These are phyloP conservation scores for Malus hybrid DNA, from an alignment of 331 rosid genomes.

Conservation along the genomic window DNA sequence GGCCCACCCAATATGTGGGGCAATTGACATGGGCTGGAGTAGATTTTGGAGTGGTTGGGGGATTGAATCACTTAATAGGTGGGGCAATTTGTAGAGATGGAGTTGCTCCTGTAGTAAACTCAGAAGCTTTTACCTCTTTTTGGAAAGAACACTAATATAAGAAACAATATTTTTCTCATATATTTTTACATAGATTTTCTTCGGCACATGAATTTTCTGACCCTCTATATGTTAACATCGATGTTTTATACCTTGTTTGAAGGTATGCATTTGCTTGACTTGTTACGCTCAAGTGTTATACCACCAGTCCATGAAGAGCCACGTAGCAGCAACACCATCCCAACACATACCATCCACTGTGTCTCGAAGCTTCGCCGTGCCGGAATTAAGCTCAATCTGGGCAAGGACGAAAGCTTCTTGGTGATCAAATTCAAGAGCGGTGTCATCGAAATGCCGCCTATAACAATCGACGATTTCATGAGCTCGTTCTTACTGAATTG, in stretches of 20 bases:
- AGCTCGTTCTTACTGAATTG: conserved; percentile 48
- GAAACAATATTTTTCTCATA: no score
- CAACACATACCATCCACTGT: conserved; percentile 61
- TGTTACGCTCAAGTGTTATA: conserved; percentile 42
- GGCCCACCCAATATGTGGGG: no score
- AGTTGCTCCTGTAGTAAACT: no score
- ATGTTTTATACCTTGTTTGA: not conserved
- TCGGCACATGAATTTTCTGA: no score
- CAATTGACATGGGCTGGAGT: no score
- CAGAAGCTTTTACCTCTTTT: no score
- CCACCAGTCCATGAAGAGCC: conserved; percentile 6
- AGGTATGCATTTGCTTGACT: conserved; percentile 42
- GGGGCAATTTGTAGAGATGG: no score
- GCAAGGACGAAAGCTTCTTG: conserved; percentile 28
- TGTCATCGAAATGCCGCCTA: conserved; percentile 42
- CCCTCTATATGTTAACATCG: no score
- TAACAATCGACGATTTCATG: conserved; percentile 56
- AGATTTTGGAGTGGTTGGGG: no score
- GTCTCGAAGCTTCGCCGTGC: conserved; percentile 55
- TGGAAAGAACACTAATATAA: no score
- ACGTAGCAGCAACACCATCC: not conserved
- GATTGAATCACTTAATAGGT: no score
- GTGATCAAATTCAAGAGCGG: conserved; percentile 38
- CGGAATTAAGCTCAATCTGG: conserved; percentile 28
- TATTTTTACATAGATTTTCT: no score